A percentile compares a stretch with the other conserved stretches of the same genome.
These are phyloP conservation scores for Plantago elongata DNA, from an alignment of 257 asterid genomes.

Conservation along the genomic window DNA sequence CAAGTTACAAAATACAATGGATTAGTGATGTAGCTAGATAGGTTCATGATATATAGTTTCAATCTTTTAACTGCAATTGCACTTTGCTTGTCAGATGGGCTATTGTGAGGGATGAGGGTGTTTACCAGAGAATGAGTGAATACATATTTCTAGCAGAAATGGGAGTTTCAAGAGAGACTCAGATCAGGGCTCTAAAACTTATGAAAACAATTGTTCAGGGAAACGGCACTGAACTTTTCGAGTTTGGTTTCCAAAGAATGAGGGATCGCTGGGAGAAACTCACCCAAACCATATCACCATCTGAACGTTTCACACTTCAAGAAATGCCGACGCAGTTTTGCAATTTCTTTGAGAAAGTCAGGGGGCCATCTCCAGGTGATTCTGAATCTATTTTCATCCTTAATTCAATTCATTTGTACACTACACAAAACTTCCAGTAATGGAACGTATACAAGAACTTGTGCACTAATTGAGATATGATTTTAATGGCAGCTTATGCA, in stretches of 20 bases:
- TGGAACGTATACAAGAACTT: neutral
- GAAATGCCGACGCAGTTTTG: conserved; percentile 49
- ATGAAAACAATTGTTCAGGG: conserved; percentile 33
- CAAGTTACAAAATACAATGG: neutral
- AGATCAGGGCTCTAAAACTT: conserved; percentile 57
- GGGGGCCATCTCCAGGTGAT: conserved; percentile 81
- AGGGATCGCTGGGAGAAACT: conserved; percentile 48
- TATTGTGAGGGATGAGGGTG: conserved; percentile 42
- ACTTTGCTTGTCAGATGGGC: conserved; percentile 55
- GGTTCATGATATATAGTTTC: too few species aligned
- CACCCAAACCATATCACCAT: conserved; percentile 31
- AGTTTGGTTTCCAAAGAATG: conserved; percentile 45
- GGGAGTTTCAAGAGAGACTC: conserved; percentile 54
- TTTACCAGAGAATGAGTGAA: conserved; percentile 31
- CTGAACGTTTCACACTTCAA: conserved; percentile 47
- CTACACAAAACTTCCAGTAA: neutral
- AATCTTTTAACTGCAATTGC: neutral
- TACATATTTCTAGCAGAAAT: conserved; percentile 32
- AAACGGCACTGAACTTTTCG: conserved; percentile 36
- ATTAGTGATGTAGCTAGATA: neutral
- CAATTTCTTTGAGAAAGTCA: conserved; percentile 39
- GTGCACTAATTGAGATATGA: neutral
- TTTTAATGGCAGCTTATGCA: conserved; percentile 38
- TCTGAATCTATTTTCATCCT: neutral
- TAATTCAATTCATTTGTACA: neutral